Base-by-base conservation (phyloP, 495 filamentous ascomycete genomes). In the Pyrenopolyporus hunteri region DNA sequence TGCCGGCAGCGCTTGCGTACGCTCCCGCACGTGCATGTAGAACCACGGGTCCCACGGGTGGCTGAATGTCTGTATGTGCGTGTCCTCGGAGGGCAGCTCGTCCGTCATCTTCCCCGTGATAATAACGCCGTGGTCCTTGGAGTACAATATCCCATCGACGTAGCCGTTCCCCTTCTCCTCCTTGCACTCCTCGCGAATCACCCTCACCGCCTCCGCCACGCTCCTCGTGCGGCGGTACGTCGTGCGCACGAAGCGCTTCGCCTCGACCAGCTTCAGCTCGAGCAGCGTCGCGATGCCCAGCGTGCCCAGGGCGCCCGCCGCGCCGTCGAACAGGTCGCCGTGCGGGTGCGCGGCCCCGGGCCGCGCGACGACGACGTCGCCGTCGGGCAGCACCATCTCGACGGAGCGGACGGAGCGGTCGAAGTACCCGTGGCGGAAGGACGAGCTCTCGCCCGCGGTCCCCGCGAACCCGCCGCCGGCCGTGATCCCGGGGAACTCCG, bases 401-500 rank as follows among this genome's bases (percentile, higher is more conserved):
- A 86, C 78, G 40, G 66, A 72, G 20, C 74, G 69, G 10, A 88
- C 75, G 6, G 74, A 84, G 25, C 76, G 59, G 35, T 87, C 79
- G 51, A 87, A 88, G 63, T 83, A 83, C 1, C 85, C 85, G 50
- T 85, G 78, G 28, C 74, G 73, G 64, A 86, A 87, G 4, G 77
- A 80, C 42, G 74, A 79, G 67, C 79, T 82, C 73, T 88, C 85
- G 2, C 85, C 85, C 11, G 80, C 78, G 0, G 85, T 85, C 6
- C 85, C 85, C 4, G 83, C 77, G 72, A 78, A 88, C 0, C 84
- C 85, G 2, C 85, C 85, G 3, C 85, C 85, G 0, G 80, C 82
- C 1, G 85, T 88, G 67, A 88, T 88, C 6, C 83, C 84, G 0
- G 85, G 85, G 59, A 87, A 85, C 58, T 84, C 82, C 82, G 83